Percentiles rank a stretch among this genome's conserved stretches.
phyloP scores from a whole-genome alignment of 306 rosid species.

The Cucurbita ficifolia region DNA sequence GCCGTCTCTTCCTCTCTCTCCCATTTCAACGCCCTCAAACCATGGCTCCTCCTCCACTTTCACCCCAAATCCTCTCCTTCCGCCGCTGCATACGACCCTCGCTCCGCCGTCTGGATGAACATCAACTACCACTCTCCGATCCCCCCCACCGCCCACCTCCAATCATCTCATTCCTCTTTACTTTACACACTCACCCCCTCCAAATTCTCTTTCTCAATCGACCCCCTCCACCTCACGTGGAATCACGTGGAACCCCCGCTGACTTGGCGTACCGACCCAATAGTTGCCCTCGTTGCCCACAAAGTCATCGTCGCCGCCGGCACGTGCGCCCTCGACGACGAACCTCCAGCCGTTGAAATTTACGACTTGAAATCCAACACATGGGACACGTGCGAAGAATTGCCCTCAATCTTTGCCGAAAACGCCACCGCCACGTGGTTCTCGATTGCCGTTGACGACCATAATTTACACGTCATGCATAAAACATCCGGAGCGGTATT shows the following conservation, averaged over 20 bases:
- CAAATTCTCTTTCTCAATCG: constrained; percentile 39
- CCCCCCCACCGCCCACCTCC: neutral
- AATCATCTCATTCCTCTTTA: constrained; percentile 50
- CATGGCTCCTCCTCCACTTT: constrained; percentile 48
- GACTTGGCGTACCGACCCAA: constrained; percentile 49
- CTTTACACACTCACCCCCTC: constrained; percentile 44
- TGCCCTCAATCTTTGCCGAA: constrained; percentile 38
- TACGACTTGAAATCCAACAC: constrained; percentile 16
- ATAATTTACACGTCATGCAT: constrained; percentile 32
- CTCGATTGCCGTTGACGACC: constrained; percentile 27
- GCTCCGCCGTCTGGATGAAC: constrained; percentile 45
- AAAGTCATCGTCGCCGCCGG: constrained; percentile 38
- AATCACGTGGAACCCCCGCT: constrained; percentile 21
- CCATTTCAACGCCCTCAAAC: constrained; percentile 26
- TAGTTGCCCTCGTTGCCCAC: constrained; percentile 30
- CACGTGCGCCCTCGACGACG: constrained; percentile 39
- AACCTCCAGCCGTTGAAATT: constrained; percentile 48
- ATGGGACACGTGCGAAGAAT: constrained; percentile 33
- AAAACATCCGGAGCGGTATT: constrained; percentile 31
- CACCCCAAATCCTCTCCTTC: constrained; percentile 2
- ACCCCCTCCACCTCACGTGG: constrained; percentile 48
- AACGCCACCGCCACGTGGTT: constrained; percentile 43
- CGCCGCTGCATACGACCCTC: constrained; percentile 67
- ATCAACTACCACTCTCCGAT: neutral
- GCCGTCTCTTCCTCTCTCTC: constrained; percentile 51